Evolutionary conservation across 108 stramenopile species (phyloP), one percentile per base, ranked within the genome.

Genomic region (Epithemia pelagica): DNA sequence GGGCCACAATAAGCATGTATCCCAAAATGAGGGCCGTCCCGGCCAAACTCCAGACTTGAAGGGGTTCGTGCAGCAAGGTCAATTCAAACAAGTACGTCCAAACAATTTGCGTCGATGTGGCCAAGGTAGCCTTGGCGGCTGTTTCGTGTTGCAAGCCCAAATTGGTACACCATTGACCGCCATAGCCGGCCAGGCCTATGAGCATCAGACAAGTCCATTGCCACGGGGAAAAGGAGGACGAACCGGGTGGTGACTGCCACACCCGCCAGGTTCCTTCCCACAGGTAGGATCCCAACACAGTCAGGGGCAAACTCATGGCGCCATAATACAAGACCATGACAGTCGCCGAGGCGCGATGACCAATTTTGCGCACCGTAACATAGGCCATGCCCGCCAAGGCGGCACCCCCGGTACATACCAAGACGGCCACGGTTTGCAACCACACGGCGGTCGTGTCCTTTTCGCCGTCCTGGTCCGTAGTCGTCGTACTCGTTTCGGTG

Each of bases 311-410:
- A 22, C 65, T 66, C 24, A 76, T 52, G 2, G 67, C 22, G 2
- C 71, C 75, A 46, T 76, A 76, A 33, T 76, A 76, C 24, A 76
- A 65, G 0, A 76, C 75, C 75, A 76, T 76, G 46, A 76, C 75
- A 15, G 67, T 61, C 18, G 75, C 71, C 18, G 59, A 58, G 3
- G 69, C 62, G 2, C 71, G 51, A 32, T 76, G 63, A 18, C 75
- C 75, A 56, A 76, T 76, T 58, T 76, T 76, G 18, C 75, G 66
- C 8, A 76, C 75, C 30, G 52, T 72, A 0, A 76, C 75, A 63
- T 76, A 76, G 3, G 75, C 75, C 1, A 76, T 55, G 7, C 71
- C 75, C n/a, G 75, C 75, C 71, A 72, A 67, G 32, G 75, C 71
- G 22, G 75, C 71, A 20, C 75, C 75, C 0, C 31, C 67, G 22